phyloP scores from a whole-genome alignment of 1,284 basidiomycete species.

The Farysia itapuensis region DNA sequence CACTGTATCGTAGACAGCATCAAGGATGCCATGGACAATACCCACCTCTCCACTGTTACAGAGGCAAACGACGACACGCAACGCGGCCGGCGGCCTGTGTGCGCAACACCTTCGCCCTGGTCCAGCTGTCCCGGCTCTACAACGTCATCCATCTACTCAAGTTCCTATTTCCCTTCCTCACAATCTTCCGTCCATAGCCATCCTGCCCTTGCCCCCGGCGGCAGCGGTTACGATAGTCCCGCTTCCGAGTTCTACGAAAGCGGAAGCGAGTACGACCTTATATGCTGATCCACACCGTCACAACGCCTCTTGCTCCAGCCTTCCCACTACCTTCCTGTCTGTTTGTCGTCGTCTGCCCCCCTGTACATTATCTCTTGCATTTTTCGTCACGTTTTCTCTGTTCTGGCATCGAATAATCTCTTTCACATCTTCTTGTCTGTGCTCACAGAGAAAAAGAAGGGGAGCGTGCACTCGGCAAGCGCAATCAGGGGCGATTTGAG shows the following conservation, averaged over 20 bases:
- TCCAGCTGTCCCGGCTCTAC: slow-evolving; percentile 17
- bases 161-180: slow-evolving; percentile 21
- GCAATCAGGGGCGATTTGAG: too few species aligned
- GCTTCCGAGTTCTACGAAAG: slow-evolving; percentile 53
- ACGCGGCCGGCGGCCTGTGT: not conserved
- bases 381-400: too few species aligned
- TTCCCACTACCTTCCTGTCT: not conserved
- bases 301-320: not conserved
- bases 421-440: too few species aligned
- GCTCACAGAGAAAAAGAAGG: too few species aligned
- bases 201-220: slow-evolving; percentile 11
- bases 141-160: slow-evolving; percentile 31
- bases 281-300: slow-evolving; percentile 20
- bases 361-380: too few species aligned
- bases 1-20: too few species aligned
- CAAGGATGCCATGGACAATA: not conserved
- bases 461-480: too few species aligned
- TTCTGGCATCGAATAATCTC: too few species aligned
- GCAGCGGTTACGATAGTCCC: slow-evolving; percentile 51
- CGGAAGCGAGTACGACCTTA: slow-evolving; percentile 55
- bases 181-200: slow-evolving; percentile 3
- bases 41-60: not conserved
- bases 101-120: slow-evolving; percentile 21
- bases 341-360: too few species aligned
- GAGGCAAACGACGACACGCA: slow-evolving; percentile 3